Conservation (phyloP, 2,329 filamentous ascomycete genomes). For the Xylaria sp. region DNA sequence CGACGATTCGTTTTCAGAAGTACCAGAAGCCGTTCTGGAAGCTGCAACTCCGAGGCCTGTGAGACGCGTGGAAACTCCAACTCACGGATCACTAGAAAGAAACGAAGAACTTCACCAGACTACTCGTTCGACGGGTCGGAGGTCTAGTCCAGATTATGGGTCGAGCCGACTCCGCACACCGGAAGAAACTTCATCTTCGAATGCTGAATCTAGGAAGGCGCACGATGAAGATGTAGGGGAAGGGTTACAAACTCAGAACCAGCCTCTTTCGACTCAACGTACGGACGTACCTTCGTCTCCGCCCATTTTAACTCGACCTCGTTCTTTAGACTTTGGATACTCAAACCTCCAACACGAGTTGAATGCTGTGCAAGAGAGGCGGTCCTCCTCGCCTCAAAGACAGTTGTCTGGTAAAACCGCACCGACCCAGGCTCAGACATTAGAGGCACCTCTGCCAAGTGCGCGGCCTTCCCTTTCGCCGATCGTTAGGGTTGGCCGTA, state of each 20-base stretch:
- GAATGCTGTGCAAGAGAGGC: slow-evolving; percentile 38
- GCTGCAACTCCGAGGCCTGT: slow-evolving; percentile 59
- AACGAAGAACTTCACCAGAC: slow-evolving; percentile 31
- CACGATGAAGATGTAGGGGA: slow-evolving; percentile 42
- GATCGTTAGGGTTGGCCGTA: slow-evolving; percentile 67
- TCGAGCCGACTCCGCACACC: slow-evolving; percentile 63
- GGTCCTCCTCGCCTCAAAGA: slow-evolving; percentile 41
- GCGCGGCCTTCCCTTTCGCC: slow-evolving; percentile 59
- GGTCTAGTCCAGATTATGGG: slow-evolving; percentile 52
- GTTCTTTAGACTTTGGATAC: slow-evolving; percentile 43
- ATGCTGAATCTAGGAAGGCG: slow-evolving; percentile 50
- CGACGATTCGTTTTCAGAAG: slow-evolving; percentile 69
- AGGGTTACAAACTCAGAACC: slow-evolving; percentile 27
- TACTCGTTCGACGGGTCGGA: slow-evolving; percentile 46
- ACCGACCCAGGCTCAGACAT: slow-evolving; percentile 38
- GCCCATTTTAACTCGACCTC: slow-evolving; percentile 46
- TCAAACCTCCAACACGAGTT: slow-evolving; percentile 43
- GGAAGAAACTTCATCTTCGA: slow-evolving; percentile 58
- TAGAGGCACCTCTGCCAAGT: slow-evolving; percentile 40
- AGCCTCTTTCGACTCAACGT: slow-evolving; percentile 36
- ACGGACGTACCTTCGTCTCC: slow-evolving; percentile 52
- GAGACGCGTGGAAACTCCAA: slow-evolving; percentile 32
- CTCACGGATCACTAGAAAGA: slow-evolving; percentile 22
- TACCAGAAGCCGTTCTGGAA: slow-evolving; percentile 62
- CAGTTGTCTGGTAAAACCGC: slow-evolving; percentile 37